phyloP scores from a whole-genome alignment of 176 grass and related monocot species.

The barley (Hordeum vulgare) region MorexV3_pseudomolecules_assembly NC_058524.1:160203240-160203739 shows the following conservation, averaged over 20 bases:
- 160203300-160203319: background rate
- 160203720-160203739: background rate
- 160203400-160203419: background rate
- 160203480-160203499: background rate
- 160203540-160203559: background rate
- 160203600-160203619: background rate
- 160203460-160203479: background rate
- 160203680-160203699: background rate
- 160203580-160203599: background rate
- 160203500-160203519: background rate
- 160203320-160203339: background rate
- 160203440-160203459: background rate
- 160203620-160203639: background rate
- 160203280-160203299: background rate
- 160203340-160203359: background rate
- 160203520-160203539: background rate
- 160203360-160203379: background rate
- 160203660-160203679: background rate
- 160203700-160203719: background rate
- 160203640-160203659: background rate
- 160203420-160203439: background rate
- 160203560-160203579: background rate
- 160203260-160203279: background rate
- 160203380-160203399: background rate
- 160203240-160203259: background rate